Evolutionary conservation across 495 filamentous ascomycete genomes (phyloP).

Genomic region (Trichocladium antarcticum): DNA sequence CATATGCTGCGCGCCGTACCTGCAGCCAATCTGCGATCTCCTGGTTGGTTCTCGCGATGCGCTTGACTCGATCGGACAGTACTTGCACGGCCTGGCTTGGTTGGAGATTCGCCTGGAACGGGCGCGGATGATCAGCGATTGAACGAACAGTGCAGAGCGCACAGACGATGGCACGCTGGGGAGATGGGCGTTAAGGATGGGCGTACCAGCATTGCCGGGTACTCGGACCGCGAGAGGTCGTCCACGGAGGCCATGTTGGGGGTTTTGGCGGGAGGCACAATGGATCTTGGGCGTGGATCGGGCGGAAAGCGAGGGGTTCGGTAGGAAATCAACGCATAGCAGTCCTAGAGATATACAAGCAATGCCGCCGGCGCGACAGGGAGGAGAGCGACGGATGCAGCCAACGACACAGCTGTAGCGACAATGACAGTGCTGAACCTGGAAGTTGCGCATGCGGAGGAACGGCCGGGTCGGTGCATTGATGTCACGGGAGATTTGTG

Average conservation of each 20-base stretch:
- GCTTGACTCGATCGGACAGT: constrained; percentile 76
- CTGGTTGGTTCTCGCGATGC: constrained; percentile 74
- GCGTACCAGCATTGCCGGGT: constrained; percentile 90
- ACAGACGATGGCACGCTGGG: neutral
- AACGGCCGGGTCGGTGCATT: constrained; percentile 11
- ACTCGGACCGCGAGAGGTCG: constrained; percentile 82
- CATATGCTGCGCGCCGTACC: constrained; percentile 43
- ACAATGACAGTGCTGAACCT: neutral
- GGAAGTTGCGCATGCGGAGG: constrained; percentile 2
- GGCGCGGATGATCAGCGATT: constrained; percentile 16
- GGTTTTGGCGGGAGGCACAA: neutral
- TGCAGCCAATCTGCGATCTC: constrained; percentile 96
- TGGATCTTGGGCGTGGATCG: too few species aligned
- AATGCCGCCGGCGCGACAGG: constrained; percentile 2
- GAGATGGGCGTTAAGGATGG: too few species aligned
- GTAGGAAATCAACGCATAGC: constrained; percentile 22
- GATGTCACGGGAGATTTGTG: constrained; percentile 23
- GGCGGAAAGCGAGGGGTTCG: constrained; percentile 4
- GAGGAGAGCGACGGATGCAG: constrained; percentile 2
- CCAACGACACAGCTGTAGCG: constrained; percentile 1
- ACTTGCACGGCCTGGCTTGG: constrained; percentile 75
- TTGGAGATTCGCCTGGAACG: constrained; percentile 60
- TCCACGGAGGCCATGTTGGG: constrained; percentile 34
- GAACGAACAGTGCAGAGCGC: neutral
- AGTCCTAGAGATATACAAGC: constrained; percentile 5